phyloP scores from a whole-genome alignment of 495 filamentous ascomycete genomes.

The Aspergillus nidulans region DNA sequence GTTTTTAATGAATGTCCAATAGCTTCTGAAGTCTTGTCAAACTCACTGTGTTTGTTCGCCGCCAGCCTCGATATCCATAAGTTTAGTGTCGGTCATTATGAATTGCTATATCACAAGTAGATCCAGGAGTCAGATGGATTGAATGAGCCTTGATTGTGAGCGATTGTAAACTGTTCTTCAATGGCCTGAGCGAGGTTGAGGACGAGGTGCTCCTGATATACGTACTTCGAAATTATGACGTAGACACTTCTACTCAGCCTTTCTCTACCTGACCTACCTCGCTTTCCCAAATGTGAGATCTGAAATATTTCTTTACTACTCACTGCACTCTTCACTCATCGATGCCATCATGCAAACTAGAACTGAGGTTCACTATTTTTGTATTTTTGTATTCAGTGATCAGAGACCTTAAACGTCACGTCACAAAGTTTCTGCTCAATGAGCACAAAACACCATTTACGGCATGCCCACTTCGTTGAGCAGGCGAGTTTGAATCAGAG shows the following conservation, averaged over 20 bases:
- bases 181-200: not conserved
- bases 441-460: no score
- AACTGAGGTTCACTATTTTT: not conserved
- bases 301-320: no score
- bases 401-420: not conserved
- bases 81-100: conserved; percentile 1
- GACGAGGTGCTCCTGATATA: not conserved
- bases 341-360: not conserved
- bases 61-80: conserved; percentile 8
- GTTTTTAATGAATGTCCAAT: conserved; percentile 3
- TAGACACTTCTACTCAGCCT: not conserved
- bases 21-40: not conserved
- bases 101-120: not conserved
- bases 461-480: no score
- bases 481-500: no score
- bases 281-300: no score
- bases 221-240: conserved; percentile 1
- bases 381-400: no score
- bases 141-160: not conserved
- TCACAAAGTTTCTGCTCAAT: not conserved
- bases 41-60: conserved; percentile 9
- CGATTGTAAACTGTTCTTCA: not conserved
- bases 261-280: no score
- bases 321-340: no score
- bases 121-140: not conserved